Evolutionary conservation across 1,284 basidiomycete genomes (phyloP), one percentile per base, ranked within the genome.

Genomic region (Athelia psychrophila): DNA sequence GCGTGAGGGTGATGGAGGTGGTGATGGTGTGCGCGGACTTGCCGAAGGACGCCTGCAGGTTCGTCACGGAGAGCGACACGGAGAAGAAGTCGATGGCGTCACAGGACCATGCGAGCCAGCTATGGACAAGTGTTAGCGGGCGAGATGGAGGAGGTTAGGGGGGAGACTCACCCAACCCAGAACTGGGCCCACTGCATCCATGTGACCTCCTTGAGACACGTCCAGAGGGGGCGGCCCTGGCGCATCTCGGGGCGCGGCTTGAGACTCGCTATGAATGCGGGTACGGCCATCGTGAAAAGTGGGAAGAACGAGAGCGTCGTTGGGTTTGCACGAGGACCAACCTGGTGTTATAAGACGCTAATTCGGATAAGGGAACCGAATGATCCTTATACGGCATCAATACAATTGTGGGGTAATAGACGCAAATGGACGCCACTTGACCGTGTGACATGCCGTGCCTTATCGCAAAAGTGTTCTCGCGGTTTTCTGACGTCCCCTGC

Each of bases 1-100:
- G 78, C 0, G 95, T 98, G 47, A 98, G 79, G 2, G 95, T 98
- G 65, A 99, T 95, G n/a, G n/a, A n/a, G 24, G 84, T 84, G 46
- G 90, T 88, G 47, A 90, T 83, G 38, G 72, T 65, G 36, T 71
- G 57, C 0, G 79, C 74, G 0, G 57, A 16, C 52, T 73, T 76
- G 44, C 65, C 49, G 58, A 90, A 91, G 57, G 85, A 78, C 0
- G 54, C 59, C 38, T 76, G 65, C 2, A 95, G 80, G n/a, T 71
- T 67, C 1, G 74, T 67, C 18, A 92, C 78, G 13, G 83, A 84
- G 56, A 95, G 78, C 1, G 89, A 90, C 10, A 94, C 91, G 19
- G 83, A 80, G 75, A 94, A 95, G 70, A 92, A 95, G 66, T 93
- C 88, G 61, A 87, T 78, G 1, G 87, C 84, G 60, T 91, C 89